Evolutionary conservation across 73 alveolate species (phyloP).

Genomic region (Paramecium sonneborni): DNA sequence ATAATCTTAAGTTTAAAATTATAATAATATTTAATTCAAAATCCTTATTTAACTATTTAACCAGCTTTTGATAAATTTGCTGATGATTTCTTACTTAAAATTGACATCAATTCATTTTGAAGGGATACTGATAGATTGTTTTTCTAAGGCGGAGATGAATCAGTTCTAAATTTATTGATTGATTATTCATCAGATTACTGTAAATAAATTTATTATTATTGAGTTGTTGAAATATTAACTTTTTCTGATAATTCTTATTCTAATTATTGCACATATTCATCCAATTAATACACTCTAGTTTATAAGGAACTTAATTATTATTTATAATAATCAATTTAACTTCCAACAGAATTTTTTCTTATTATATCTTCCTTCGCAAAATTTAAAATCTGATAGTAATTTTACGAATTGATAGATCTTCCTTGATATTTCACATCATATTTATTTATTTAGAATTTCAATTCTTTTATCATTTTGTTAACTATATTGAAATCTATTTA

Average conservation of each 20-base stretch:
- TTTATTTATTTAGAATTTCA: neutral
- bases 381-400: neutral
- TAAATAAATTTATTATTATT: neutral
- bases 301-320: neutral
- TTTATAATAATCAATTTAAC: constrained; percentile 19
- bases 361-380: neutral
- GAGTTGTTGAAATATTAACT: neutral
- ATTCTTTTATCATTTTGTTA: neutral
- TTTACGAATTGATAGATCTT: neutral
- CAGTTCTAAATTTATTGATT: neutral
- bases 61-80: neutral
- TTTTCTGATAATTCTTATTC: neutral
- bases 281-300: constrained; percentile 18
- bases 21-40: neutral
- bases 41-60: constrained; percentile 36
- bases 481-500: neutral
- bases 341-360: neutral
- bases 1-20: neutral
- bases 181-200: constrained; percentile 9
- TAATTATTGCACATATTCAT: constrained; percentile 8
- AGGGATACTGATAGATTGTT: neutral
- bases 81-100: constrained; percentile 10
- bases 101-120: neutral
- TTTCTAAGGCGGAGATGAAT: neutral
- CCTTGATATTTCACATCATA: neutral